A percentile compares a stretch with the other conserved stretches of the same genome.
These are phyloP conservation scores for Penstemon davidsonii DNA, from an alignment of 257 asterid species.

Conservation along the genomic window DNA sequence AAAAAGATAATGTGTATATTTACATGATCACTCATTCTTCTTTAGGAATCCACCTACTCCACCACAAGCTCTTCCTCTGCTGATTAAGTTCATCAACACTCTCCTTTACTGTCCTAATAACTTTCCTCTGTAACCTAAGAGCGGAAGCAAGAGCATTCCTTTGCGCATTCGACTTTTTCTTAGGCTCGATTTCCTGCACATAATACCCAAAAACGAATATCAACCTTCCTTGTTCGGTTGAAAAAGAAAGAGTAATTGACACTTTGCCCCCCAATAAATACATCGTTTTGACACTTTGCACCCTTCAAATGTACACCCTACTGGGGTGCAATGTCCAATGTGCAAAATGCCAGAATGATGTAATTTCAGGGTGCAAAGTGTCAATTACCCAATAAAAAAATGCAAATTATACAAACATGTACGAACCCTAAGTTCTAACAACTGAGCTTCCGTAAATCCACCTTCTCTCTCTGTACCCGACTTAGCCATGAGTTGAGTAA, in stretches of 20 bases:
- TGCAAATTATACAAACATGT: not conserved
- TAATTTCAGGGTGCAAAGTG: no score
- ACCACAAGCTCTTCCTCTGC: conserved; percentile 74
- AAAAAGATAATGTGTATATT: not conserved
- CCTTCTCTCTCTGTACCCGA: conserved; percentile 88
- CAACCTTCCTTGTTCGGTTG: no score
- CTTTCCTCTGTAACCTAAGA: conserved; percentile 69
- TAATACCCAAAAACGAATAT: not conserved
- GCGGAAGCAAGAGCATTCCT: conserved; percentile 91
- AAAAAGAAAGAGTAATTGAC: no score
- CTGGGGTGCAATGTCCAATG: no score
- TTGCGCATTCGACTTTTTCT: conserved; percentile 60
- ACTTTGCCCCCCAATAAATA: no score
- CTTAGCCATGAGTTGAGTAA: conserved; percentile 79
- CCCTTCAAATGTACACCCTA: no score
- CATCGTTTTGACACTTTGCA: no score
- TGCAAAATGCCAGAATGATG: no score
- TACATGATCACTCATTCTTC: conserved; percentile 58
- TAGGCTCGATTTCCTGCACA: conserved; percentile 71
- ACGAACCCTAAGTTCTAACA: conserved; percentile 74
- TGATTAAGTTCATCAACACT: conserved; percentile 67
- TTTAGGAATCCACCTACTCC: conserved; percentile 92
- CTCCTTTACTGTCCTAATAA: conserved; percentile 59
- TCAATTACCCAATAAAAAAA: no score
- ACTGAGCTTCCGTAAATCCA: conserved; percentile 97